A percentile compares a stretch with the other conserved stretches of the same genome.
phyloP scores from a whole-genome alignment of 176 grass and related monocot genomes.

The Alopecurus myosuroides region DNA sequence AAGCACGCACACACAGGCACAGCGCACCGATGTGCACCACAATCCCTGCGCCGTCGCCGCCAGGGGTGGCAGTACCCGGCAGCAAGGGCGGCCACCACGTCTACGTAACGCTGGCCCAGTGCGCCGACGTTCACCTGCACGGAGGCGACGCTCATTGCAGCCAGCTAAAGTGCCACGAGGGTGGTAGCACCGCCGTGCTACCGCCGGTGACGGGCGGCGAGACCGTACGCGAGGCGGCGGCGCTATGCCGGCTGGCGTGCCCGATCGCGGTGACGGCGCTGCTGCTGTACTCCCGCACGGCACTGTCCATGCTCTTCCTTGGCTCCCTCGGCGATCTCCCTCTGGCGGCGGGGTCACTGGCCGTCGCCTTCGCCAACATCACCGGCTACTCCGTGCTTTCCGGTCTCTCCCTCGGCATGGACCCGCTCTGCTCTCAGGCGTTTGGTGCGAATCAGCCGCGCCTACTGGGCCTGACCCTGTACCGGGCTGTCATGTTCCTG shows the following conservation, averaged over 20 bases:
- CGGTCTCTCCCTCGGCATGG: slow-evolving; percentile 90
- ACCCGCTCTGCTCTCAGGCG: slow-evolving; percentile 90
- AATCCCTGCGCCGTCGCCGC: slow-evolving; percentile 13
- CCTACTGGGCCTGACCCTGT: slow-evolving; percentile 70
- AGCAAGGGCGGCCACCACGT: slow-evolving; percentile 27
- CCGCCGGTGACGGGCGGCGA: slow-evolving; percentile 9
- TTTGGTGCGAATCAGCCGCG: slow-evolving; percentile 73
- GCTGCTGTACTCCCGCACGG: slow-evolving; percentile 78
- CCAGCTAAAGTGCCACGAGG: background rate
- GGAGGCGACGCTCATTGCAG: background rate
- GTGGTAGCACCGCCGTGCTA: background rate
- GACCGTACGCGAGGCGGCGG: slow-evolving; percentile 41
- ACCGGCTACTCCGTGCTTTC: slow-evolving; percentile 89
- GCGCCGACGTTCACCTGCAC: background rate
- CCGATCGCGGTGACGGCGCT: slow-evolving; percentile 82
- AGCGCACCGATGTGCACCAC: slow-evolving; percentile 50
- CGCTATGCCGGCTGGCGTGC: slow-evolving; percentile 65
- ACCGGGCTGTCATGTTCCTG: slow-evolving; percentile 81
- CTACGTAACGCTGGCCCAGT: slow-evolving; percentile 37
- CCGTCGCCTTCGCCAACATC: slow-evolving; percentile 93
- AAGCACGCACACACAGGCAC: background rate
- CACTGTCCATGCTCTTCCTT: slow-evolving; percentile 85
- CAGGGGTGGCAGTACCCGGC: background rate
- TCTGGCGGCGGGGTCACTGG: slow-evolving; percentile 81
- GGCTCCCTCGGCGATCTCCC: slow-evolving; percentile 84